These are phyloP conservation scores for Sarocladium oryzae DNA, from an alignment of 2,329 filamentous ascomycete genomes.

Conservation along the genomic window DNA sequence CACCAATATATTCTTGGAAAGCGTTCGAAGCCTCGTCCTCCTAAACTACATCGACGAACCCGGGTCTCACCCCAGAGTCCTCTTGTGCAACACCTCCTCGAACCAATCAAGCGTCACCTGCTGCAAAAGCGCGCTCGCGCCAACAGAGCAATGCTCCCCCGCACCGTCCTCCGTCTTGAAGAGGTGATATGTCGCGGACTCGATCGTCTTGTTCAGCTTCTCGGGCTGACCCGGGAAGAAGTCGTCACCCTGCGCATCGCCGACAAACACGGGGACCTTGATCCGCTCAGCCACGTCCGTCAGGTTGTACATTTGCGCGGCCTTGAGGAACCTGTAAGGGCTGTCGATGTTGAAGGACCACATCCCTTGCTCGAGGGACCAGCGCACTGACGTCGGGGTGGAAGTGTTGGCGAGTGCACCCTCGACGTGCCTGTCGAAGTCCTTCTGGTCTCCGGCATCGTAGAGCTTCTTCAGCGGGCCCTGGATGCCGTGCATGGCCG, in stretches of 20 bases:
- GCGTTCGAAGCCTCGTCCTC: too few species aligned
- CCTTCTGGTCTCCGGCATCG: conserved; percentile 12
- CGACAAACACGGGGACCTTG: conserved; percentile 10
- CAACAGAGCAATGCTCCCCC: conserved; percentile 16
- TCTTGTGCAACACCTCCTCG: background rate
- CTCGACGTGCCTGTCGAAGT: conserved; percentile 14
- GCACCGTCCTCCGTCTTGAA: conserved; percentile 9
- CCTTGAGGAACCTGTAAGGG: conserved; percentile 21
- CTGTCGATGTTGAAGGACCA: conserved; percentile 25
- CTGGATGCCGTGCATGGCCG: conserved; percentile 6
- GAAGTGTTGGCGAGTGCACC: conserved; percentile 1
- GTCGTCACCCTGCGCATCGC: conserved; percentile 9
- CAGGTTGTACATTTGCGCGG: conserved; percentile 12
- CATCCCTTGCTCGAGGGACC: conserved; percentile 25
- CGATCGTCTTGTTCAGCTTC: background rate
- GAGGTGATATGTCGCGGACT: background rate
- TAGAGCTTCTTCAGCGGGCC: background rate
- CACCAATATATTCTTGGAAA: too few species aligned
- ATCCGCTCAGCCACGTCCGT: conserved; percentile 15
- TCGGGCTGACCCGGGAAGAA: conserved; percentile 10
- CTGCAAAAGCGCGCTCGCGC: conserved; percentile 8
- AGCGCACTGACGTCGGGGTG: conserved; percentile 16
- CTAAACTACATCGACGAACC: too few species aligned
- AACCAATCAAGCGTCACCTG: background rate
- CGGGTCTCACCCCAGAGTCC: too few species aligned